Evolutionary conservation across 2,329 filamentous ascomycete species (phyloP).

Genomic region (Botrytis aclada): DNA sequence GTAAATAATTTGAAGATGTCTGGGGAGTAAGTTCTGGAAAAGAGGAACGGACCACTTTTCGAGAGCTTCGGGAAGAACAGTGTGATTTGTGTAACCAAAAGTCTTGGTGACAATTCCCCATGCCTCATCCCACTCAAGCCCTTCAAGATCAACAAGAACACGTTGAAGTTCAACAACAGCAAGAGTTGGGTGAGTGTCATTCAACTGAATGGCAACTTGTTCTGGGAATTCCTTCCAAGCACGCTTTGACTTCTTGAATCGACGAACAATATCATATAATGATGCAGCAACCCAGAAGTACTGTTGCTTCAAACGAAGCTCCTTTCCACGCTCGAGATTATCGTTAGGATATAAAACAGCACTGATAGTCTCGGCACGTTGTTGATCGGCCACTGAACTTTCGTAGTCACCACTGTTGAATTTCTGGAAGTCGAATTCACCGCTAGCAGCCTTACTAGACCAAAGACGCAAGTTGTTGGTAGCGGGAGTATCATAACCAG

Average conservation of each 20-base stretch:
- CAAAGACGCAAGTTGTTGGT: conserved; percentile 97
- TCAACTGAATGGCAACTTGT: conserved; percentile 94
- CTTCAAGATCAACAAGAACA: conserved; percentile 85
- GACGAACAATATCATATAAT: conserved; percentile 89
- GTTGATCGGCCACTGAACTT: conserved; percentile 92
- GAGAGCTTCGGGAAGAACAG: conserved; percentile 90
- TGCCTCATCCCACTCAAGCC: conserved; percentile 87
- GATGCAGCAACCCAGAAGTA: conserved; percentile 99
- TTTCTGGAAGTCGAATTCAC: conserved; percentile 98
- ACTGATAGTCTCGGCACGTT: conserved; percentile 97
- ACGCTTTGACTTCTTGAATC: conserved; percentile 96
- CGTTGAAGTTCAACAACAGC: conserved; percentile 95
- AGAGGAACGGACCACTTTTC: conserved; percentile 98
- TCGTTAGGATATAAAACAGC: conserved; percentile 97
- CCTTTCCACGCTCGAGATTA: conserved; percentile 93
- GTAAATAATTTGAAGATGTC: conserved; percentile 95
- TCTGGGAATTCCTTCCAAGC: conserved; percentile 90
- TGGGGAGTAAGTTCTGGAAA: conserved; percentile 86
- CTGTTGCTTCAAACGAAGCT: conserved; percentile 96
- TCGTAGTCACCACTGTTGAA: conserved; percentile 99
- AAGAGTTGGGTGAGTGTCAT: conserved; percentile 95
- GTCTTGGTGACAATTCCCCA: conserved; percentile 77
- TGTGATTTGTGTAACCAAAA: conserved; percentile 98
- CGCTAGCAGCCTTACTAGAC: conserved; percentile 95
- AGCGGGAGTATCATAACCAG: conserved; percentile 82